Conservation (phyloP, 2,329 filamentous ascomycete species). For the Blastomyces emzantsi region DNA sequence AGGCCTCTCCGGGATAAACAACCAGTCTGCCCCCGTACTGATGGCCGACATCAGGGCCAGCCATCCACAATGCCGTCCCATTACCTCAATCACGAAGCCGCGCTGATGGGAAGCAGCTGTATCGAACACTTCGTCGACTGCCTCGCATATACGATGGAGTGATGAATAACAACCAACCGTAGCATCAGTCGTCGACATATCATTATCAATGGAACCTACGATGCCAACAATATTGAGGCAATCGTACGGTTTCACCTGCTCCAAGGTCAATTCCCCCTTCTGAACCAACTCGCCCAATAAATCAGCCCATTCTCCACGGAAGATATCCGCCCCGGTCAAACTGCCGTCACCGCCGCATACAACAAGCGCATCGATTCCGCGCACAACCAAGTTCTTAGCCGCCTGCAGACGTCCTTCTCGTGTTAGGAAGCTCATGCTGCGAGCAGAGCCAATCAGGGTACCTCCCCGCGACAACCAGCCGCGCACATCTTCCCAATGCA, state of each 20-base stretch:
- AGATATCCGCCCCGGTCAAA: constrained; percentile 88
- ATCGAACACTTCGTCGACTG: constrained; percentile 87
- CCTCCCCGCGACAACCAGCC: constrained; percentile 91
- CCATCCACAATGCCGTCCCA: constrained; percentile 98
- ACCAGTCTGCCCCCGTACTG: constrained; percentile 87
- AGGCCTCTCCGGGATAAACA: constrained; percentile 94
- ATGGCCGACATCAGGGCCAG: constrained; percentile 93
- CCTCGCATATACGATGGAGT: constrained; percentile 83
- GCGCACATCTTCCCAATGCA: constrained; percentile 88
- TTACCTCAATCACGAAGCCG: constrained; percentile 96
- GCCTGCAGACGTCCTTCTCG: constrained; percentile 72
- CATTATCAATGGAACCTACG: constrained; percentile 97
- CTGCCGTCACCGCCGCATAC: constrained; percentile 97
- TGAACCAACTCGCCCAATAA: constrained; percentile 76
- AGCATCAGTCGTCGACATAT: constrained; percentile 92
- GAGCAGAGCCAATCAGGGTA: constrained; percentile 89
- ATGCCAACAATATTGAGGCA: constrained; percentile 94
- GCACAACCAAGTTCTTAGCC: constrained; percentile 87
- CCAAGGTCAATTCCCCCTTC: constrained; percentile 58
- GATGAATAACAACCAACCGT: constrained; percentile 97
- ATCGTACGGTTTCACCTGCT: constrained; percentile 66
- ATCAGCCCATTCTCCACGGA: constrained; percentile 84
- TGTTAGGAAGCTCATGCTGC: constrained; percentile 88
- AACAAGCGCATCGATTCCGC: constrained; percentile 90
- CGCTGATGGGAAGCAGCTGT: constrained; percentile 93